These are phyloP conservation scores for Oenanthe sinensis DNA, from an alignment of 129 eudicot genomes.

Conservation along the genomic window DNA sequence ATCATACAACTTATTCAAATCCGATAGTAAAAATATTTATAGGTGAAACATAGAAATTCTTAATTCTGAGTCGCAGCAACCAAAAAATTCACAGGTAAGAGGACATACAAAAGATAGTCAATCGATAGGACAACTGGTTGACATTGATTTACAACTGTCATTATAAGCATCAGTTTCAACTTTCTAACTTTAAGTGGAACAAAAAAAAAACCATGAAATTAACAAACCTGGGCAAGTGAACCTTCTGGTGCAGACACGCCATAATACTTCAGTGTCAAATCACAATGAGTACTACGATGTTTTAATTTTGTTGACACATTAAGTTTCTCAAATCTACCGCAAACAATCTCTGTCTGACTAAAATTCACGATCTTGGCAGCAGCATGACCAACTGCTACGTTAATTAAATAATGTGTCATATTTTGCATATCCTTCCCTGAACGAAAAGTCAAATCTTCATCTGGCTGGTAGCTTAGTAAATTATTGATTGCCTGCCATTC, in stretches of 20 bases:
- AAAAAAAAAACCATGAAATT: not conserved
- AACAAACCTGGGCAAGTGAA: constrained; percentile 80
- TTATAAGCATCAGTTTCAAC: not conserved
- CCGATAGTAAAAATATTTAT: not conserved
- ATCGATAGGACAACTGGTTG: not conserved
- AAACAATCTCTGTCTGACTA: constrained; percentile 58
- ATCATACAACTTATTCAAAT: not conserved
- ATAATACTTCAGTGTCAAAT: constrained; percentile 66
- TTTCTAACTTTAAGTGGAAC: not conserved
- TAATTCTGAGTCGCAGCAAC: not conserved
- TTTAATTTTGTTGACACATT: constrained; percentile 69
- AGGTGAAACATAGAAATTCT: not conserved
- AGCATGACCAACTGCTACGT: constrained; percentile 77
- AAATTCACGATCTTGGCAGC: constrained; percentile 77
- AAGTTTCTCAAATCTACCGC: constrained; percentile 95
- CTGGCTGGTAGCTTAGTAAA: constrained; percentile 86
- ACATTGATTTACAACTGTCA: not conserved
- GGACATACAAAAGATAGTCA: not conserved
- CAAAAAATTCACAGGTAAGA: not conserved
- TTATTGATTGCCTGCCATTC: constrained; percentile 97
- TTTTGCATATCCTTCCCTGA: constrained; percentile 69
- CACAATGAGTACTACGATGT: constrained; percentile 77
- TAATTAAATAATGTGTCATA: constrained; percentile 59
- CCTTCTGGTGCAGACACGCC: constrained; percentile 97
- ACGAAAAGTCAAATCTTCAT: constrained; percentile 54